Conservation (phyloP, 1,284 basidiomycete species). For the Serendipita sp. region DNA sequence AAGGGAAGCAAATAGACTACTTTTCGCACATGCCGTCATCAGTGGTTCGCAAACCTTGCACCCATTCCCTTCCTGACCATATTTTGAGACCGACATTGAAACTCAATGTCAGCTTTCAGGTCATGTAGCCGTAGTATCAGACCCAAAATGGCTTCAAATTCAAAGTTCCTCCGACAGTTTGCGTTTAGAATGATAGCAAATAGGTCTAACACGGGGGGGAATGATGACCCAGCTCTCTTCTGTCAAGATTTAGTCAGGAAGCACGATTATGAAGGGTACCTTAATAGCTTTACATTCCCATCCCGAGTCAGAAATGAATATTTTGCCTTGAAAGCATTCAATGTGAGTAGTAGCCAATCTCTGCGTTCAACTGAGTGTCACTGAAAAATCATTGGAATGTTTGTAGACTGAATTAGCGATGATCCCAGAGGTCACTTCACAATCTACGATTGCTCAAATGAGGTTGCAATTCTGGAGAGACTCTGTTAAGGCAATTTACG, state of each 20-base stretch:
- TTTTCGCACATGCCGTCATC: not conserved
- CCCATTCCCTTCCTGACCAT: not conserved
- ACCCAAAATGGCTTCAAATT: too few species aligned
- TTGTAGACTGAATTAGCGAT: slow-evolving; percentile 69
- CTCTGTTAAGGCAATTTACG: slow-evolving; percentile 54
- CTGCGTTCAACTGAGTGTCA: not conserved
- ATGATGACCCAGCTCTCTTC: slow-evolving; percentile 24
- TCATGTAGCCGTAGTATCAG: not conserved
- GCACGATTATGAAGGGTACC: slow-evolving; percentile 70
- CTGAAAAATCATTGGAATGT: slow-evolving; percentile 4
- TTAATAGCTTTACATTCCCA: slow-evolving; percentile 69
- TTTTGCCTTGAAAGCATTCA: slow-evolving; percentile 76
- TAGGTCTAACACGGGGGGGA: slow-evolving; percentile 4
- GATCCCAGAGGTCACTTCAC: slow-evolving; percentile 67
- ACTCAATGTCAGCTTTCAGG: not conserved
- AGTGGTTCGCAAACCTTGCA: not conserved
- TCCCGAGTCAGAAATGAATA: slow-evolving; percentile 48
- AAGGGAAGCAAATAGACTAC: too few species aligned
- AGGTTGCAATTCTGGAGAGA: slow-evolving; percentile 90
- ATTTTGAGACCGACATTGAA: not conserved
- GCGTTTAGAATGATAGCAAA: not conserved
- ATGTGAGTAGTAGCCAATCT: slow-evolving; percentile 39
- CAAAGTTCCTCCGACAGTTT: not conserved
- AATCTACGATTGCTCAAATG: slow-evolving; percentile 69
- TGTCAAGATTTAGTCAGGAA: slow-evolving; percentile 55